Conservation (phyloP, 2,329 filamentous ascomycete genomes). For the Knoxdaviesia capensis region DNA sequence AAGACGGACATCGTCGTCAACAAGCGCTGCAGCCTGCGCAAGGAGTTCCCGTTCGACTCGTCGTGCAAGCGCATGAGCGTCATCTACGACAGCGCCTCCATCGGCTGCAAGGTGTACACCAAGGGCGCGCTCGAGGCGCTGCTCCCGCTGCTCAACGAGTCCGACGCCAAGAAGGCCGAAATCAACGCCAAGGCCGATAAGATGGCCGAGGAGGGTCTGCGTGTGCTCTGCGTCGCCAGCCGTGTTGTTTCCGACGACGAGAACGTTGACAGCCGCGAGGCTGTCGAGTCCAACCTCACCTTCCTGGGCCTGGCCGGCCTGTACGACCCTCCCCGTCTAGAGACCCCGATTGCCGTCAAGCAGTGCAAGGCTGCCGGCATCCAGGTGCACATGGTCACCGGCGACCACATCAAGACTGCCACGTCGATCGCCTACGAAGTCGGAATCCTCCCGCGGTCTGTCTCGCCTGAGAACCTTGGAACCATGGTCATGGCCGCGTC, state of each 20-base stretch:
- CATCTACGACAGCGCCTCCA: constrained; percentile 32
- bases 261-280: constrained; percentile 24
- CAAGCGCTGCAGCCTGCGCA: constrained; percentile 28
- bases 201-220: constrained; percentile 42
- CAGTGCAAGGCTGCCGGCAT: constrained; percentile 41
- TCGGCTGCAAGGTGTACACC: constrained; percentile 24
- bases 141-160: constrained; percentile 26
- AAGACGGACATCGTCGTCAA: constrained; percentile 18
- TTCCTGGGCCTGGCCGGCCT: constrained; percentile 54
- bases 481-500: constrained; percentile 38
- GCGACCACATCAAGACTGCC: constrained; percentile 48
- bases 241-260: constrained; percentile 18
- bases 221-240: constrained; percentile 46
- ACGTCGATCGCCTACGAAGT: constrained; percentile 45
- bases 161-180: constrained; percentile 22
- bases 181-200: constrained; percentile 30
- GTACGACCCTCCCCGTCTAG: constrained; percentile 50
- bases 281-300: constrained; percentile 33
- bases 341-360: constrained; percentile 40
- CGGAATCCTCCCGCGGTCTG: constrained; percentile 29
- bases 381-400: constrained; percentile 49
- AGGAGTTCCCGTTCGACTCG: constrained; percentile 64
- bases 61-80: constrained; percentile 66
- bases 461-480: constrained; percentile 16
- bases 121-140: constrained; percentile 40